phyloP scores from a whole-genome alignment of 2,329 filamentous ascomycete species.

The Ophiostoma sp. region DNA sequence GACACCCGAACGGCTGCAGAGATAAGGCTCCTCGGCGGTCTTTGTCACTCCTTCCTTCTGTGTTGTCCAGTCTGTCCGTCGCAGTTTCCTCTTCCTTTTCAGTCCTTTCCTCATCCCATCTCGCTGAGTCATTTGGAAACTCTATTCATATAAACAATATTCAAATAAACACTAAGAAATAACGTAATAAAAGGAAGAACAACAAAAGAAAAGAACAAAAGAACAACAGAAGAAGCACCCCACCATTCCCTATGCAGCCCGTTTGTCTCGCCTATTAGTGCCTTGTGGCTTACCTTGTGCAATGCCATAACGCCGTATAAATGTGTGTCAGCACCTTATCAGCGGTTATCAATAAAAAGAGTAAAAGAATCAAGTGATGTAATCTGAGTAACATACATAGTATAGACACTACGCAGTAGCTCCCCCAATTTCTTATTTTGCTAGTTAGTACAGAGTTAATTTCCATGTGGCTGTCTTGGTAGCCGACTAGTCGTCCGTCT shows the following conservation, averaged over 20 bases:
- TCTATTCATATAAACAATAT: no score
- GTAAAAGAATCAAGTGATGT: neutral
- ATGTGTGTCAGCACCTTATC: slow-evolving; percentile 14
- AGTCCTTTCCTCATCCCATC: neutral
- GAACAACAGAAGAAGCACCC: neutral
- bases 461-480: neutral
- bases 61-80: neutral
- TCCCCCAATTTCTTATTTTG: neutral
- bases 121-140: neutral
- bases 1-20: slow-evolving; percentile 2
- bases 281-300: neutral
- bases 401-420: neutral
- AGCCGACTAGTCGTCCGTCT: neutral
- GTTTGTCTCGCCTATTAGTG: slow-evolving; percentile 19
- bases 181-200: neutral
- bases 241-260: neutral
- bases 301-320: neutral
- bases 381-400: neutral
- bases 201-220: neutral
- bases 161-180: no score
- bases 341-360: neutral
- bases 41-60: neutral
- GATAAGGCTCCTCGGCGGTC: neutral
- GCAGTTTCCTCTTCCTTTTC: neutral
- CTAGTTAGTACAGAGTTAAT: neutral